Base-by-base conservation (phyloP, 2,329 filamentous ascomycete species). In the Alternaria consortialis region DNA sequence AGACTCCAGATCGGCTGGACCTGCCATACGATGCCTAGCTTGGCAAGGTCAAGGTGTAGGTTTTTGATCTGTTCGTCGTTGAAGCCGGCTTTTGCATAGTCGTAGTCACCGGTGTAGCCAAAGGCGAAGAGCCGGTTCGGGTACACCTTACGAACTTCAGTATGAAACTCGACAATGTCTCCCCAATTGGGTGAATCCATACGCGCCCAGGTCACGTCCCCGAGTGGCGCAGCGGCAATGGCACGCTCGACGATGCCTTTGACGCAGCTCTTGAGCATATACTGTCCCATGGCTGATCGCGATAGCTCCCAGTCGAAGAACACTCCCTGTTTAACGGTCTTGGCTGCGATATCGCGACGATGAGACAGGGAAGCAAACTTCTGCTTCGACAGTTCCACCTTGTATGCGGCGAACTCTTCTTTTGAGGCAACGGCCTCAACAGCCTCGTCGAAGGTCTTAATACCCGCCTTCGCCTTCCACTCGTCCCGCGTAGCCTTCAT, bases 1-100 rank as follows among this genome's bases (percentile, higher is more conserved):
- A 79, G 52, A 25, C 68, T 68, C 75, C 77, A 80, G 54, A 81
- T 79, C 2, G 79, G 80, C 72, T 81, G 79, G 1, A 81, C 77
- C 57, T 81, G 79, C 79, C 78, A 81, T 4, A 77, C 75, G 7
- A 81, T 67, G 8, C 78, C 75, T 62, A 79, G 68, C 64, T 78
- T 77, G 56, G 79, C 77, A 55, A 80, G 50, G 48, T 79, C 76
- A 27, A 63, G 62, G 25, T 68, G 73, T 9, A 80, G 66, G 0
- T 68, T 72, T 56, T 76, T 71, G 13, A 80, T 60, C 23, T 77
- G 66, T 23, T 75, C 73, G 2, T 65, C 52, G 8, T 67, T 68
- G 66, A 77, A 80, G 1, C 78, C 79, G 4, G 76, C 77, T 58
- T 75, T 75, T 13, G 54, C 67, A 53, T 64, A 81, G 50, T 79